Base-by-base conservation (phyloP, 305 asterid genomes). In the Fraxinus dipetala region DNA sequence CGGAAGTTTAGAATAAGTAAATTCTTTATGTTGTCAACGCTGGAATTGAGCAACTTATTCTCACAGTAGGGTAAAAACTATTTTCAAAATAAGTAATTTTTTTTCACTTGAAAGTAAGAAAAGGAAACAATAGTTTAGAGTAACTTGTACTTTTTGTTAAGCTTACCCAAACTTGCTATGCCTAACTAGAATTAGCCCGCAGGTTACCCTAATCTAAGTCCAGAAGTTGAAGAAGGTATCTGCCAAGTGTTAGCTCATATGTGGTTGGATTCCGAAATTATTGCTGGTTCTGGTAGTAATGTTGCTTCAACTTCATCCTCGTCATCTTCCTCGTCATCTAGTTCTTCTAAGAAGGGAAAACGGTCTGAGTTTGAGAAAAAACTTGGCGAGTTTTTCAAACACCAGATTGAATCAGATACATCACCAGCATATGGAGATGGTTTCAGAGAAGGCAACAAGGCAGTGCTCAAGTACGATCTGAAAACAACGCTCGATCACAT, bases 231-330 rank as follows among this genome's bases (percentile, higher is more conserved):
- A 91, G 99, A 96, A 92, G 99, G 99, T 28, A 95, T 96, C 80
- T 96, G 99, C 87, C 99, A 96, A 92, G 99, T 96, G 82, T 82
- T 94, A 75, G 99, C 99, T 81, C 97, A 96, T 84, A 87, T 96
- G 98, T 94, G 99, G 99, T 87, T 95, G 89, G 98, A 96, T 75
- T 91, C 98, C 20, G 99, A 96, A 85, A 92, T 91, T 72, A 40
- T 91, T 73, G 94, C 99, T 76, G 98, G 98, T 81, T 88, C 99
- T 30, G 93, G 95, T 14, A 91, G 93, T 82, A 79, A 43, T 51
- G 83, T 88, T 69, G 86, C 96, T 48, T 85, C 94, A 34, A 84
- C 97, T 34, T 87, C 94, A 11, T 85, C 91, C 13, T 84, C 92
- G 0, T 86, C 91, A 0, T 76, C 72, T 0, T 24, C 73, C 8